Conservation (phyloP, 768 basidiomycete genomes). For the Tricholoma sp. region DNA sequence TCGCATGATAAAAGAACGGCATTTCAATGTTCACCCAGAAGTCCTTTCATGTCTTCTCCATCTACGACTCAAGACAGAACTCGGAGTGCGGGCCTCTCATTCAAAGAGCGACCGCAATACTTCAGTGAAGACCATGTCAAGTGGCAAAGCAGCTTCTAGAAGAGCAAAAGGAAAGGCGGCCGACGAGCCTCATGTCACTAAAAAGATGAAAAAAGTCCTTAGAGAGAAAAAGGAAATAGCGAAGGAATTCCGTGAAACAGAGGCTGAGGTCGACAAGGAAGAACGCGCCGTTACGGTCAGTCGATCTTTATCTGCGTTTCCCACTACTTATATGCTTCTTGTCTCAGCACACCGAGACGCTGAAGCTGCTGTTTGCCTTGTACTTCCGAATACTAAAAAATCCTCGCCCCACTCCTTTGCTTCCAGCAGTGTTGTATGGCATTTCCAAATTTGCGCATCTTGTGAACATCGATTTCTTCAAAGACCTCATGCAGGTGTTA, state of each 20-base stretch:
- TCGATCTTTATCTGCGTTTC: neutral
- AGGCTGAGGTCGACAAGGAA: slow-evolving; percentile 89
- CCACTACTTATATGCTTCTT: slow-evolving; percentile 1
- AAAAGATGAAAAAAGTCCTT: slow-evolving; percentile 80
- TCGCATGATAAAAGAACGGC: slow-evolving; percentile 92
- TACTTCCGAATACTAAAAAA: slow-evolving; percentile 96
- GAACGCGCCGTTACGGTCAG: slow-evolving; percentile 79
- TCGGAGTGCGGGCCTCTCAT: slow-evolving; percentile 74
- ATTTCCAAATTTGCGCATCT: slow-evolving; percentile 93
- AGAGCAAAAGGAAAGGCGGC: slow-evolving; percentile 54
- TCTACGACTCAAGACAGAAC: slow-evolving; percentile 83
- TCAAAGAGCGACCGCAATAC: slow-evolving; percentile 54
- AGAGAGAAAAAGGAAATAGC: slow-evolving; percentile 90
- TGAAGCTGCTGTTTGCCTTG: slow-evolving; percentile 93
- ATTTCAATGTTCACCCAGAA: slow-evolving; percentile 86
- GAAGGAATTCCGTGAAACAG: slow-evolving; percentile 90
- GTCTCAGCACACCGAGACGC: slow-evolving; percentile 90
- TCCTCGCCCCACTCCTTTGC: slow-evolving; percentile 68
- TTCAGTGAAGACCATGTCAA: slow-evolving; percentile 29
- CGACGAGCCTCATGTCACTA: slow-evolving; percentile 77
- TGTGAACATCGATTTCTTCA: slow-evolving; percentile 98
- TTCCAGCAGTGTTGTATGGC: slow-evolving; percentile 86
- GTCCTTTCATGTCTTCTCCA: slow-evolving; percentile 81
- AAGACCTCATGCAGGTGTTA: slow-evolving; percentile 85
- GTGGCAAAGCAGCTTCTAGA: slow-evolving; percentile 37